phyloP scores from a whole-genome alignment of 2,329 filamentous ascomycete genomes.

The Ceratocystis smalleyi region DNA sequence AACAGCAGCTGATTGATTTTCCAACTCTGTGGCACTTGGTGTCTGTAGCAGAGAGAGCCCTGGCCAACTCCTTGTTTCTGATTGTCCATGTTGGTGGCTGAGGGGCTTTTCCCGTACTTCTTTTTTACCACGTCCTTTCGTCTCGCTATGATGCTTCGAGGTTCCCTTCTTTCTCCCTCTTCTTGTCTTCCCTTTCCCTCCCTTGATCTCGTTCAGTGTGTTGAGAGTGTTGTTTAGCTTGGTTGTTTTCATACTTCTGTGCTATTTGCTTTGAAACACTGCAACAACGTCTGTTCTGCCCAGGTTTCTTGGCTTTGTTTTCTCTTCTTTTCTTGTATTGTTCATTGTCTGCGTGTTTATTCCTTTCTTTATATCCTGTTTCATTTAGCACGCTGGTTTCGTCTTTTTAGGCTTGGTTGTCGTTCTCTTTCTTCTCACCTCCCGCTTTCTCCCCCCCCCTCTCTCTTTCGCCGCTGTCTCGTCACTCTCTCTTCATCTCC shows the following conservation, averaged over 20 bases:
- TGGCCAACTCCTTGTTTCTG: background rate
- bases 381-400: background rate
- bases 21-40: background rate
- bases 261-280: slow-evolving; percentile 4
- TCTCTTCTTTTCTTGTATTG: background rate
- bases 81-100: background rate
- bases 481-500: background rate
- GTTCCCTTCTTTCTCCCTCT: slow-evolving; percentile 6
- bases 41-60: background rate
- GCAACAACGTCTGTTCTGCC: background rate
- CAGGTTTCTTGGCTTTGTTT: slow-evolving; percentile 2
- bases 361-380: background rate
- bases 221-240: background rate
- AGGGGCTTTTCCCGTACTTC: background rate
- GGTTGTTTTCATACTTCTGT: background rate
- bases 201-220: background rate
- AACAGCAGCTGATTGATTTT: background rate
- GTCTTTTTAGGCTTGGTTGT: background rate
- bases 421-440: background rate
- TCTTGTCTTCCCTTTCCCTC: background rate
- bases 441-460: background rate
- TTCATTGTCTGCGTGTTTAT: background rate
- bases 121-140: slow-evolving; percentile 2
- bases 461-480: background rate
- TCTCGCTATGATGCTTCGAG: background rate